These are phyloP conservation scores for Dipteronia sinensis DNA, from an alignment of 345 rosid species.

Conservation along the genomic window DNA sequence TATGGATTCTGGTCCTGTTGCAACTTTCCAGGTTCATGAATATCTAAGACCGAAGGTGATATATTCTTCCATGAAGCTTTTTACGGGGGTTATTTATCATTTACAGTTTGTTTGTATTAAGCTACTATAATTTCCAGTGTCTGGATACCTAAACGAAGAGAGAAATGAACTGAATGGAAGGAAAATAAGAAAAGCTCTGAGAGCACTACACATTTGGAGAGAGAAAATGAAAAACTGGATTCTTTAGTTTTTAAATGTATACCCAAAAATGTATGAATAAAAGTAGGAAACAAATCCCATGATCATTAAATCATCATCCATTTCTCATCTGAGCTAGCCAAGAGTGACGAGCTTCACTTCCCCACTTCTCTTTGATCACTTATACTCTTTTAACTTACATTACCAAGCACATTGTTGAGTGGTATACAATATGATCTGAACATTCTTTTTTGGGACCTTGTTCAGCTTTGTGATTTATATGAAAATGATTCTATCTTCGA, in stretches of 20 bases:
- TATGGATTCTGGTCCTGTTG: slow-evolving; percentile 75
- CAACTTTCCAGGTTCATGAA: slow-evolving; percentile 94
- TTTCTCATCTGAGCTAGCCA: not conserved
- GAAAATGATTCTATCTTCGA: slow-evolving; percentile 71
- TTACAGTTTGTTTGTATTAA: slow-evolving; percentile 13
- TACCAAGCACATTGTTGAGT: not conserved
- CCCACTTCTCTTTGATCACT: not conserved
- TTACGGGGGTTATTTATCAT: slow-evolving; percentile 2
- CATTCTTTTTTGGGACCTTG: slow-evolving; percentile 21
- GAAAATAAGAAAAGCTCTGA: not conserved
- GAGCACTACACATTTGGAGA: not conserved
- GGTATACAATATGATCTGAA: slow-evolving; percentile 2
- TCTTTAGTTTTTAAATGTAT: not conserved
- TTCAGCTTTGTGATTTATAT: slow-evolving; percentile 69
- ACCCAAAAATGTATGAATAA: not conserved
- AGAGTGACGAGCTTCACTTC: not conserved
- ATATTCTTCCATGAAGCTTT: slow-evolving; percentile 13
- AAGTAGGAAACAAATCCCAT: not conserved
- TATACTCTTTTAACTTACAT: not conserved
- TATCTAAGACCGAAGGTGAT: slow-evolving; percentile 76
- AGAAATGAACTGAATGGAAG: not conserved
- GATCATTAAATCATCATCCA: not conserved
- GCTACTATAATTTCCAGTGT: slow-evolving; percentile 9
- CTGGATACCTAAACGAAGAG: not conserved
- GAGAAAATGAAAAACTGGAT: not conserved